phyloP scores from a whole-genome alignment of 352 stramenopile genomes.

The Pythium angustatum region DNA sequence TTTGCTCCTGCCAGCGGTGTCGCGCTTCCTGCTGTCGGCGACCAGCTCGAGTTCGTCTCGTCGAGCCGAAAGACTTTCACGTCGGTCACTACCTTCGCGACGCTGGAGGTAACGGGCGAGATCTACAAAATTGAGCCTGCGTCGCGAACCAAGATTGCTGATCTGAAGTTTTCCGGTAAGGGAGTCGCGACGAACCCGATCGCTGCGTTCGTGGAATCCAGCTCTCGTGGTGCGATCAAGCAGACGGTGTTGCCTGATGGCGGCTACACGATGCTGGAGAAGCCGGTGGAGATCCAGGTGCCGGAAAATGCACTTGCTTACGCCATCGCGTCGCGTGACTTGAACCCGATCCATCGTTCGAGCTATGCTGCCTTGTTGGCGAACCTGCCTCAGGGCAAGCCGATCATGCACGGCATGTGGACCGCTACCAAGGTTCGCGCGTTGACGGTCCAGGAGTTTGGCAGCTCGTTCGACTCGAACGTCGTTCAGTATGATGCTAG shows the following conservation, averaged over 20 bases:
- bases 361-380: constrained; percentile 73
- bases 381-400: constrained; percentile 64
- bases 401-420: constrained; percentile 91
- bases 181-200: constrained; percentile 19
- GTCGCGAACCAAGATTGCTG: constrained; percentile 29
- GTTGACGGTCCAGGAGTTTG: constrained; percentile 60
- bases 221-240: constrained; percentile 10
- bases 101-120: constrained; percentile 49
- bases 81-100: constrained; percentile 39
- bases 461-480: constrained; percentile 56
- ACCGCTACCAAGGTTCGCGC: constrained; percentile 81
- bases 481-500: constrained; percentile 71
- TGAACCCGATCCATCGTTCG: constrained; percentile 88
- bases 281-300: constrained; percentile 66
- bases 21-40: constrained; percentile 36
- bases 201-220: constrained; percentile 11
- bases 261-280: constrained; percentile 68
- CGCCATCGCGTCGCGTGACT: constrained; percentile 75
- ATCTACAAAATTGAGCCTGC: constrained; percentile 46
- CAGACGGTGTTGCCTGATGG: constrained; percentile 45
- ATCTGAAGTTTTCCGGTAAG: constrained; percentile 21
- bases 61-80: constrained; percentile 63
- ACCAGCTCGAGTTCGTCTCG: constrained; percentile 52
- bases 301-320: constrained; percentile 67
- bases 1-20: constrained; percentile 36